These are phyloP conservation scores for Verticillium isaacii DNA, from an alignment of 2,329 filamentous ascomycete genomes.

Conservation along the genomic window DNA sequence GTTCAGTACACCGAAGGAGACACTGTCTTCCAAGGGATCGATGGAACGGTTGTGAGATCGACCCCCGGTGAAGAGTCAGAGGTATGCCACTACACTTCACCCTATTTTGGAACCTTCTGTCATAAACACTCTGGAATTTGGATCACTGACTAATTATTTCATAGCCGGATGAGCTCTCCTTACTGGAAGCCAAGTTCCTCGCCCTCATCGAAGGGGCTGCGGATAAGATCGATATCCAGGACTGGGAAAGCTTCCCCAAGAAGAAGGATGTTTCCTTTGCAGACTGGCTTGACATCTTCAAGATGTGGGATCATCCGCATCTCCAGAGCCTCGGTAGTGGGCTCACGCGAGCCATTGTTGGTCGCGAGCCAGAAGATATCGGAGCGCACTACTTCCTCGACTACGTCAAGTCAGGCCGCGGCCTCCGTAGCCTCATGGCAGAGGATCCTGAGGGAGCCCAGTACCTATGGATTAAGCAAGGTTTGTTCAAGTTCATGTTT, in stretches of 20 bases:
- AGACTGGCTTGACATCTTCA: not conserved
- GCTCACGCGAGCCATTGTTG: slow-evolving; percentile 9
- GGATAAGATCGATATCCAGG: not conserved
- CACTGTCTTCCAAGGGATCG: slow-evolving; percentile 1
- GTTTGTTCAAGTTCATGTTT: not conserved
- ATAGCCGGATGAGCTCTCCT: not conserved
- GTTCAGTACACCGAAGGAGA: slow-evolving; percentile 9
- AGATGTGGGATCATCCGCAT: not conserved
- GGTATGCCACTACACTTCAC: not conserved
- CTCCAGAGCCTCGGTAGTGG: not conserved
- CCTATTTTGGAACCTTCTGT: no score
- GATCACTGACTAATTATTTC: not conserved
- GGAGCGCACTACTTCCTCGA: slow-evolving; percentile 16
- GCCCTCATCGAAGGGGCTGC: not conserved
- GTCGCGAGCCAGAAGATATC: slow-evolving; percentile 14
- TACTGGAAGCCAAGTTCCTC: not conserved
- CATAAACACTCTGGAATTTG: no score
- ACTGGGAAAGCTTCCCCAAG: slow-evolving; percentile 1
- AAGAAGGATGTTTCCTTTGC: slow-evolving; percentile 2
- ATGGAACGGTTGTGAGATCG: not conserved
- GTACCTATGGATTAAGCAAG: slow-evolving; percentile 18
- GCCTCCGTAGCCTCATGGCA: slow-evolving; percentile 14
- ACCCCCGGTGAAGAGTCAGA: not conserved
- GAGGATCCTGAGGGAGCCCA: slow-evolving; percentile 16
- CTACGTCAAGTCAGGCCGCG: slow-evolving; percentile 14